Evolutionary conservation across 2,329 filamentous ascomycete species (phyloP), one percentile per base, ranked within the genome.

Genomic region (Penicillium decumbens): DNA sequence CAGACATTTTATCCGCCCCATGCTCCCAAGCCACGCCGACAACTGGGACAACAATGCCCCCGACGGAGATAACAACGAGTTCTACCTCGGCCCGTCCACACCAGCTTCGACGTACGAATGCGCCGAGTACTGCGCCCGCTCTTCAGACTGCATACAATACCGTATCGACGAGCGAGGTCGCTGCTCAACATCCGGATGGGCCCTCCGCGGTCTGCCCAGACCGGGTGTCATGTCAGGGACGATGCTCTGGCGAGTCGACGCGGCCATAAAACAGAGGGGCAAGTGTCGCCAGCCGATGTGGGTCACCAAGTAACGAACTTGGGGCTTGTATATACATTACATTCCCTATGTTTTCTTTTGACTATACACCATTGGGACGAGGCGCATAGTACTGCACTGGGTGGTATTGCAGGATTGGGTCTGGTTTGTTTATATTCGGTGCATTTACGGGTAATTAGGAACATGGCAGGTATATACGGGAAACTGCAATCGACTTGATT

Each of bases 231-330:
- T 43, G 35, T 54, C 58, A 9, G 58, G 58, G 4, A 54, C 54
- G n/a, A 57, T 61, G 58, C 41, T 61, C 43, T 60, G 57, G 55
- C 50, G 57, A 8, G 49, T 61, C 23, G 58, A 61, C 39, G 50
- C 54, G n/a, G 49, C 47, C 3, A 23, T 61, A 0, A 35, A 45
- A 15, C 20, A 27, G n/a, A 48, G 47, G 35, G 52, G 50, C 5
- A 23, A 43, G 7, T 61, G 58, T 45, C 5, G 43, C 5, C 29
- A 44, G n/a, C 51, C 50, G 4, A 15, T 23, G 8, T 61, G 53
- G 50, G 41, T 58, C 10, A 54, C 37, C 28, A 13, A 25, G 27
- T 50, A 38, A 37, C 18, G 37, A 20, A 24, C 15, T 42, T n/a
- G 23, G 13, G 3, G 25, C 27, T 37, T 25, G 9, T 18, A 9